phyloP scores from a whole-genome alignment of 306 rosid genomes.

The Boehmeria nivea region DNA sequence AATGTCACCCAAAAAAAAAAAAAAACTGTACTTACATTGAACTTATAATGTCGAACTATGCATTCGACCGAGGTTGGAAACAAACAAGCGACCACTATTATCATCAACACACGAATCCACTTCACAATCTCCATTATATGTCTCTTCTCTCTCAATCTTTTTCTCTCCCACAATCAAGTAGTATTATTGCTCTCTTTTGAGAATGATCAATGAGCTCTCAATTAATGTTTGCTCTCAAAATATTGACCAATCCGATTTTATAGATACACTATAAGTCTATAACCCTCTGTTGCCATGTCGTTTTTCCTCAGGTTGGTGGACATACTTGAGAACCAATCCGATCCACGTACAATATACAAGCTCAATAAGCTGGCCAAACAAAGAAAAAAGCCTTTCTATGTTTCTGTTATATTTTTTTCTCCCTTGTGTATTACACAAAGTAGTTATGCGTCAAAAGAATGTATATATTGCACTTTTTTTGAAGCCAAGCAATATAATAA shows the following conservation, averaged over 20 bases:
- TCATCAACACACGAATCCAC: constrained; percentile 38
- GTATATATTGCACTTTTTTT: too few species aligned
- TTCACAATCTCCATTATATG: constrained; percentile 8
- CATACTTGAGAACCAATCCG: too few species aligned
- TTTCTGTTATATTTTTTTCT: constrained; percentile 19
- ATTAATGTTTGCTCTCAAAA: background rate
- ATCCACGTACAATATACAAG: too few species aligned
- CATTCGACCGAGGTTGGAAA: constrained; percentile 66
- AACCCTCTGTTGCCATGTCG: constrained; percentile 39
- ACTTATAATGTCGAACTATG: constrained; percentile 65
- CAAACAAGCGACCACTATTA: constrained; percentile 45
- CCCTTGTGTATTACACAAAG: constrained; percentile 35
- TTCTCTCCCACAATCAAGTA: background rate
- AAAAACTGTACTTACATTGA: constrained; percentile 56
- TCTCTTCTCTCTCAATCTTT: background rate
- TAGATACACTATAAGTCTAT: constrained; percentile 5
- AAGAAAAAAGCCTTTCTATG: background rate
- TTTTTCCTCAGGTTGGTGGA: constrained; percentile 37
- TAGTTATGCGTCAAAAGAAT: too few species aligned
- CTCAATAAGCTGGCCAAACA: background rate
- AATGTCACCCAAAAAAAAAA: too few species aligned
- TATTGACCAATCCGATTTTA: constrained; percentile 14
- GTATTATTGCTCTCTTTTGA: background rate
- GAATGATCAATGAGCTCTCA: too few species aligned
- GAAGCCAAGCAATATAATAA: constrained; percentile 29